Evolutionary conservation across 2,329 filamentous ascomycete genomes (phyloP), one percentile per base, ranked within the genome.

Genomic region (Fragosphaeria purpurea): DNA sequence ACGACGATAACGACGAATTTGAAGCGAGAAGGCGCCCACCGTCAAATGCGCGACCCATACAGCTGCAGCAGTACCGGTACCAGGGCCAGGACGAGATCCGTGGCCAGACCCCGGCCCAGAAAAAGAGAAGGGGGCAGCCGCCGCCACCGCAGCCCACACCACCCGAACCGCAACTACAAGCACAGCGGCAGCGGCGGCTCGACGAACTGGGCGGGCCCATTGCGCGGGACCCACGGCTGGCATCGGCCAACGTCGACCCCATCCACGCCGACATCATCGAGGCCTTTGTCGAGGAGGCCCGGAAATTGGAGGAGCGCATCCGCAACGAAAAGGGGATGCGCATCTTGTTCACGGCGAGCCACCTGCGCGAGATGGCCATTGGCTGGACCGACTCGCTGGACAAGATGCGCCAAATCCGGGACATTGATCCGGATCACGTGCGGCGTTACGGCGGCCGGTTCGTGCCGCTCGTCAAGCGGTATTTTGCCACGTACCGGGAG

Each of bases 301-400:
- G 77, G 58, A 65, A 66, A 22, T 50, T 80, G 12, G 80, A 84
- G 57, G 78, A 82, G 58, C 68, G 73, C 1, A 70, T 90, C 31
- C 76, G 83, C 58, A 77, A 80, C 55, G 70, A 71, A 31, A 77
- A 78, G 47, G 70, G 71, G 5, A 65, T 85, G 35, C 74, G 78
- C 7, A 73, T 76, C 4, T 69, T 83, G 1, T 93, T 93, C 61
- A 82, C 80, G 0, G 83, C 88, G 53, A 73, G 72, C 30, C 74
- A 87, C 11, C 74, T 89, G 47, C 79, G 82, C 38, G 77, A 84
- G 57, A 90, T 93, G 84, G 83, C 79, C 10, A 79, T 88, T 46
- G 66, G 72, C 37, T 85, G 85, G 72, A 86, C 85, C 1, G 72
- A 70, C 7, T 79, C 72, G 7, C 59, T 79, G 8, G 74, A 77